phyloP scores from a whole-genome alignment of 768 basidiomycete species.

The Galerina sulciceps region DNA sequence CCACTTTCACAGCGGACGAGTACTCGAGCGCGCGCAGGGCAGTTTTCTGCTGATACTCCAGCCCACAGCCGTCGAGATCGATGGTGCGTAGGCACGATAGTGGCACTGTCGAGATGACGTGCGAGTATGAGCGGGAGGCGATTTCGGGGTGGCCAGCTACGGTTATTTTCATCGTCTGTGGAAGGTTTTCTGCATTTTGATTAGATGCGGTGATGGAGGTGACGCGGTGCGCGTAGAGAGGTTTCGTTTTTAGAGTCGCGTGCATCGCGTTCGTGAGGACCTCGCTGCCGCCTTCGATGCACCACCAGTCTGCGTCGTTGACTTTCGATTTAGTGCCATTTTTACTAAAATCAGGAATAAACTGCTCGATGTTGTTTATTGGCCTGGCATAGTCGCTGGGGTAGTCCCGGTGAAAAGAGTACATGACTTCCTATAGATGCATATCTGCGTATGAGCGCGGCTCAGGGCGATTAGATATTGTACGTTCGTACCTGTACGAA shows the following conservation, averaged over 20 bases:
- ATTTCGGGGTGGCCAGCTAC: conserved; percentile 5
- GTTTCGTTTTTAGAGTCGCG: background rate
- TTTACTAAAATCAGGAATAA: too few species aligned
- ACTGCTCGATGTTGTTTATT: too few species aligned
- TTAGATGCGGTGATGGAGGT: background rate
- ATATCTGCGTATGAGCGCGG: too few species aligned
- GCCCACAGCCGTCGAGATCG: conserved; percentile 5
- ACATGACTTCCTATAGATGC: conserved; percentile 9
- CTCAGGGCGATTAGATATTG: too few species aligned
- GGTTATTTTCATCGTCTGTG: conserved; percentile 10
- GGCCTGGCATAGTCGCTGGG: too few species aligned
- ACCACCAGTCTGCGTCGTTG: conserved; percentile 14
- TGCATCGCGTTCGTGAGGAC: conserved; percentile 8
- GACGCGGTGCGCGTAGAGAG: conserved; percentile 10
- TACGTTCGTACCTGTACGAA: too few species aligned
- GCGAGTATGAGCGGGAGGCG: conserved; percentile 1
- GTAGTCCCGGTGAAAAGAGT: too few species aligned
- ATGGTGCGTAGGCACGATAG: conserved; percentile 14
- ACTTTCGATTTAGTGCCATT: background rate
- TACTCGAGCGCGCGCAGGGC: conserved; percentile 17
- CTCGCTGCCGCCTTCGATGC: conserved; percentile 19
- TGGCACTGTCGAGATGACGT: conserved; percentile 18
- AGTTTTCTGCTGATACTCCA: conserved; percentile 15
- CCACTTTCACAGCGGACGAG: conserved; percentile 16
- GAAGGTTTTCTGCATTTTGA: background rate